phyloP scores from a whole-genome alignment of 2,329 filamentous ascomycete genomes.

The Monilinia vaccinii-corymbosi region DNA sequence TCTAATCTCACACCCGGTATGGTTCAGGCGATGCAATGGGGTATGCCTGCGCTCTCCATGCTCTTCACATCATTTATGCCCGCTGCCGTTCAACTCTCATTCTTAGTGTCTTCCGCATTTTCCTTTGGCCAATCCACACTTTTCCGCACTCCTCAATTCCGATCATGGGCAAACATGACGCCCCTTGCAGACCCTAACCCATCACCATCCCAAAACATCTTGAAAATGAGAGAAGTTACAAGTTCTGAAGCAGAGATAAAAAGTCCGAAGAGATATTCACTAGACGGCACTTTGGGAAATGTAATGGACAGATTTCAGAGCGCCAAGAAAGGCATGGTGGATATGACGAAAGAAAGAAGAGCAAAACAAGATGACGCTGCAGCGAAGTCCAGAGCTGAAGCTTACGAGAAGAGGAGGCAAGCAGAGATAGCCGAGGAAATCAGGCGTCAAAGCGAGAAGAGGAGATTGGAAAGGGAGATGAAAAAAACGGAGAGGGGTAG shows the following conservation, averaged over 20 bases:
- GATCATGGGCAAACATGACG: slow-evolving; percentile 32
- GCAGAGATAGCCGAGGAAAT: background rate
- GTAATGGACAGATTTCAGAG: background rate
- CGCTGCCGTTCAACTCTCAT: slow-evolving; percentile 52
- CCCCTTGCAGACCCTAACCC: slow-evolving; percentile 14
- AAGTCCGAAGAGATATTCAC: background rate
- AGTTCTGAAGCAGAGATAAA: background rate
- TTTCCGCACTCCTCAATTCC: slow-evolving; percentile 34
- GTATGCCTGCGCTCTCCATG: slow-evolving; percentile 44
- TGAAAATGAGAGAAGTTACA: background rate
- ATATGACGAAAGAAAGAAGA: background rate
- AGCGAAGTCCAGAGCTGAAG: background rate
- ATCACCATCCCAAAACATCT: background rate
- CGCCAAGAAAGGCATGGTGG: background rate
- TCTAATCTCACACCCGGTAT: slow-evolving; percentile 28
- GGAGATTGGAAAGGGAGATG: background rate
- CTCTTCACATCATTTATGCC: slow-evolving; percentile 40
- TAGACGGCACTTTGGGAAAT: background rate
- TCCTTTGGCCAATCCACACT: slow-evolving; percentile 37
- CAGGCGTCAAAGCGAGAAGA: background rate
- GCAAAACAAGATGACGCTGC: background rate
- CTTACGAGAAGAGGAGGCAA: background rate
- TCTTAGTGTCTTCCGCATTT: slow-evolving; percentile 37
- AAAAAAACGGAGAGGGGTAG: background rate
- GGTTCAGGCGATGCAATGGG: slow-evolving; percentile 35